Base-by-base conservation (phyloP, 1,139 yeast species). In the Sugiyamaella xylanicola region DNA sequence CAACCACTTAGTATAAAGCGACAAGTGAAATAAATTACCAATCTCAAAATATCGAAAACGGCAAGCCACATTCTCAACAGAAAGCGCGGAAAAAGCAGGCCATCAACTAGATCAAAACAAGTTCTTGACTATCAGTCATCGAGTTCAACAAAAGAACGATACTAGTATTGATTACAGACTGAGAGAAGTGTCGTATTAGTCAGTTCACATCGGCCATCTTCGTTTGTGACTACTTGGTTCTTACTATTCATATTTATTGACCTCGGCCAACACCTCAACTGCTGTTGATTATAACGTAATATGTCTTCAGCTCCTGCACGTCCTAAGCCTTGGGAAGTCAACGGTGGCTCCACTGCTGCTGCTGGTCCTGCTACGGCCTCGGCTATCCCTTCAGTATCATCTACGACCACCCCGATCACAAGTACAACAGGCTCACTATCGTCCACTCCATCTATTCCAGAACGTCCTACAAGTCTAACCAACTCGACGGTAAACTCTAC, bases 261-360 rank as follows among this genome's bases (percentile, higher is more conserved):
- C 37, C 4, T 32, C 37, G 4, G 15, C 4, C 13, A n/a, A 8
- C 4, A n/a, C 4, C 15, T 8, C 32, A 25, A 11, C 32, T 25
- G 32, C 32, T 25, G 32, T 25, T 25, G 15, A 35, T 15, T 5
- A 13, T 35, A 35, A 35, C 39, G 19, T 13, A 21, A 35, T 36
- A 46, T 46, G 50, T 45, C 56, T 15, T 51, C 59, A 7, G 77
- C 82, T 27, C 78, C 75, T 20, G 83, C 86, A 53, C 76, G 93
- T 73, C 81, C 89, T 17, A 87, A 87, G 70, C 93, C 95, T 27
- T 87, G 93, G 93, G 93, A 87, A 68, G 80, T 78, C 5, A 66
- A 80, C 1, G 58, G 72, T 11, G 60, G 68, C 17, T 59, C 68
- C 3, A 67, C 71, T 3, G 67, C 75, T 8, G 15, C 37, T 32